Conservation (phyloP, 2,329 filamentous ascomycete genomes). For the Juglanconis juglandina region DNA sequence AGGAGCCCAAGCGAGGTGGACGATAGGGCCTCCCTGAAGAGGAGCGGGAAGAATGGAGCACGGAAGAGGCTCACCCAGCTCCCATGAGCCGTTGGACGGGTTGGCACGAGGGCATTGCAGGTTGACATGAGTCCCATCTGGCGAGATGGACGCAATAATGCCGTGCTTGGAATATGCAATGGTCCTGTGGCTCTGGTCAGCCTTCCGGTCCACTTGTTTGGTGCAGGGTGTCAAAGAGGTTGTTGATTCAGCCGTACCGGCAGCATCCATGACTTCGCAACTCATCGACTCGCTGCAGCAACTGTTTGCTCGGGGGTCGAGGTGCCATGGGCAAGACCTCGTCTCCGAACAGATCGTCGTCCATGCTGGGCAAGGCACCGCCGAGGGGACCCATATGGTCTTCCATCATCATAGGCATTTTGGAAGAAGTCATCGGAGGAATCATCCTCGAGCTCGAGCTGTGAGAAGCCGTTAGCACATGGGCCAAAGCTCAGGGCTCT, state of each 20-base stretch:
- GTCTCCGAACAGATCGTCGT: constrained; percentile 50
- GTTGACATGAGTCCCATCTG: constrained; percentile 67
- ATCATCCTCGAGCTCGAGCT: background rate
- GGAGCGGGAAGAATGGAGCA: constrained; percentile 59
- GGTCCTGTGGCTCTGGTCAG: constrained; percentile 48
- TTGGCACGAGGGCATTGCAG: constrained; percentile 70
- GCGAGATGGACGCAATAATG: constrained; percentile 76
- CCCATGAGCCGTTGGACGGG: constrained; percentile 69
- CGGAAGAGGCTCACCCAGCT: constrained; percentile 67
- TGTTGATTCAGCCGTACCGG: constrained; percentile 56
- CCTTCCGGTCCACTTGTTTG: background rate
- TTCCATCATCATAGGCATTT: constrained; percentile 54
- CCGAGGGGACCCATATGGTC: constrained; percentile 52
- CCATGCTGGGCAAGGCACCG: constrained; percentile 64
- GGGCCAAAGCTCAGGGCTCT: background rate
- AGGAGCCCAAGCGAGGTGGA: constrained; percentile 78
- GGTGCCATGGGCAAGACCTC: constrained; percentile 37
- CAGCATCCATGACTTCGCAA: constrained; percentile 72
- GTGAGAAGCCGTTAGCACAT: background rate
- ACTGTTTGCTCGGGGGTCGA: constrained; percentile 58
- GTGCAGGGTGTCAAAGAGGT: background rate
- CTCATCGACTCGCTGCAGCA: constrained; percentile 73
- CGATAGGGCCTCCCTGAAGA: constrained; percentile 63
- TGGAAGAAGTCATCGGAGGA: constrained; percentile 28
- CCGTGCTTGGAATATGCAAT: constrained; percentile 87